Conservation (phyloP, 345 rosid genomes). For the Orychophragmus violaceus region DNA sequence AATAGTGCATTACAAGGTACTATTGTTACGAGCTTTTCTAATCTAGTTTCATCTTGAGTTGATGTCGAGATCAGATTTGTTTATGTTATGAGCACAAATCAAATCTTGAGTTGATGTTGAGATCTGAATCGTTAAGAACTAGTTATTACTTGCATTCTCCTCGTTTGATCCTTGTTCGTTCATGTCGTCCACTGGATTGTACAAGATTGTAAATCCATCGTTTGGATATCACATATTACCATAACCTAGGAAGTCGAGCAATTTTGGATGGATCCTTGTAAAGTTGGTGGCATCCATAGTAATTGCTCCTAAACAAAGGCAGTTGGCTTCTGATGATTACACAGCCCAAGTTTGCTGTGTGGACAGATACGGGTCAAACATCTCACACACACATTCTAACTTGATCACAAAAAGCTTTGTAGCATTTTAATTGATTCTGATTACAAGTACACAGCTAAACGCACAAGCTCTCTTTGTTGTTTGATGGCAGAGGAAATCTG, state of each 20-base stretch:
- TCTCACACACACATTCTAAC: conserved; percentile 11
- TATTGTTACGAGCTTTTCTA: too few relatives aligned
- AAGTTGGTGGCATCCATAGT: conserved; percentile 53
- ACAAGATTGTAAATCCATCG: not conserved
- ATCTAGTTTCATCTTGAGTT: too few relatives aligned
- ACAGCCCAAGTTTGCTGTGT: conserved; percentile 43
- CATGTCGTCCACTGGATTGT: not conserved
- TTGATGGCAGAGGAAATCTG: conserved; percentile 76
- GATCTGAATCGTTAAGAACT: not conserved
- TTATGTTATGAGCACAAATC: too few relatives aligned
- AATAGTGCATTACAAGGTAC: too few relatives aligned
- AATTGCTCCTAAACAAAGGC: conserved; percentile 56
- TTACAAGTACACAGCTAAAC: not conserved
- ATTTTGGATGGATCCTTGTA: conserved; percentile 52
- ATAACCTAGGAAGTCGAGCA: conserved; percentile 1
- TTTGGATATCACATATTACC: not conserved
- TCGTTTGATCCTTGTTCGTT: conserved; percentile 1
- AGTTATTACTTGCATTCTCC: not conserved
- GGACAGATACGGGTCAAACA: too few relatives aligned
- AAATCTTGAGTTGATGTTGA: too few relatives aligned
- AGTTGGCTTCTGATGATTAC: conserved; percentile 75
- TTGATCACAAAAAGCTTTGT: not conserved
- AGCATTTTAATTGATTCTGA: not conserved
- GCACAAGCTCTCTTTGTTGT: not conserved
- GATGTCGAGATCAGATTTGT: too few relatives aligned